These are phyloP conservation scores for Penicillium canescens DNA, from an alignment of 495 filamentous ascomycete genomes.

Conservation along the genomic window DNA sequence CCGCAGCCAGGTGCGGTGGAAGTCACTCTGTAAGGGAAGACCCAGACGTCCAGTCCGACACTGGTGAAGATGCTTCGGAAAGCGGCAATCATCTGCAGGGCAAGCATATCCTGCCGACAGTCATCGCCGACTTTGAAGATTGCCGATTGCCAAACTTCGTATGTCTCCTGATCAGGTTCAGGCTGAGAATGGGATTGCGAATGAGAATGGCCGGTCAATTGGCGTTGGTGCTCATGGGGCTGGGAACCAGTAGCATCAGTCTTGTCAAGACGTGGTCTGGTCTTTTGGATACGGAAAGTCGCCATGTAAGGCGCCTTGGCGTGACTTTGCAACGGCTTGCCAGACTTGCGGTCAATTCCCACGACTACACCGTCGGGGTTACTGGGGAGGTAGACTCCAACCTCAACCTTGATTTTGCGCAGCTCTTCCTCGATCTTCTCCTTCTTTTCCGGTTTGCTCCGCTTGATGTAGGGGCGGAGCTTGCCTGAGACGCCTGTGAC, in stretches of 20 bases:
- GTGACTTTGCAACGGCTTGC: slow-evolving; percentile 94
- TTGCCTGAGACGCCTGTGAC: slow-evolving; percentile 95
- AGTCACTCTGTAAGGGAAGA: slow-evolving; percentile 96
- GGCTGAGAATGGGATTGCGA: slow-evolving; percentile 1
- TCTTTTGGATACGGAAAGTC: slow-evolving; percentile 93
- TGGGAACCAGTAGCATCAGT: slow-evolving; percentile 9
- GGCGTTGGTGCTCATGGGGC: slow-evolving; percentile 47
- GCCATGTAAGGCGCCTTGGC: slow-evolving; percentile 99
- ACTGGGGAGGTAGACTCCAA: slow-evolving; percentile 94
- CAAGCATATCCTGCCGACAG: slow-evolving; percentile 94
- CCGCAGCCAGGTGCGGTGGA: slow-evolving; percentile 98
- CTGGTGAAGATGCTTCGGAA: slow-evolving; percentile 95
- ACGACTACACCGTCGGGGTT: slow-evolving; percentile 97
- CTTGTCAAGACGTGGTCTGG: slow-evolving; percentile 43
- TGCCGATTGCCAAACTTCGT: slow-evolving; percentile 96
- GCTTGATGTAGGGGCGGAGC: slow-evolving; percentile 89
- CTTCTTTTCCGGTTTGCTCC: slow-evolving; percentile 94
- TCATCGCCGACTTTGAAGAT: slow-evolving; percentile 99
- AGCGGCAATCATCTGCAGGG: slow-evolving; percentile 94
- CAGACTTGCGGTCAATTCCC: slow-evolving; percentile 95
- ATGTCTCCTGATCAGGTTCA: slow-evolving; percentile 49
- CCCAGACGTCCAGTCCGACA: slow-evolving; percentile 93
- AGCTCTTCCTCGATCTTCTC: slow-evolving; percentile 99
- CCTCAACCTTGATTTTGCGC: slow-evolving; percentile 92
- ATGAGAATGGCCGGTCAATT: slow-evolving; percentile 48